Conservation (phyloP, 2,329 filamentous ascomycete genomes). For the Neopestalotiopsis rosae region DNA sequence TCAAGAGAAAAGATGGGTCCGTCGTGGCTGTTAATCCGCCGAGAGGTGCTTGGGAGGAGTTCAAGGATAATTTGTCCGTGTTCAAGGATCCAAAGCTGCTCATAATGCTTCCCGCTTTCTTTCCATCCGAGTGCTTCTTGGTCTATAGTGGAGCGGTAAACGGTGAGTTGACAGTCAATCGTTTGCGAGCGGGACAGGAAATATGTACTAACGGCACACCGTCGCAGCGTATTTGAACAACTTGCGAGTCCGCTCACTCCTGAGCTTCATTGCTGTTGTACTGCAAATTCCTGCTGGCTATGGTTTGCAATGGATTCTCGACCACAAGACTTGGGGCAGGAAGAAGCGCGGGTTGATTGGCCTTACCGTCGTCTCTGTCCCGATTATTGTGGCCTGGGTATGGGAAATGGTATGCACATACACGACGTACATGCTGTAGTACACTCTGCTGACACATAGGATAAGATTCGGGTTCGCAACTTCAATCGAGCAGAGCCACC, state of each 20-base stretch:
- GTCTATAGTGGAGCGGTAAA: conserved; percentile 41
- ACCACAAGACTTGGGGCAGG: conserved; percentile 18
- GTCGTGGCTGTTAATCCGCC: conserved; percentile 32
- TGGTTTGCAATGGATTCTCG: conserved; percentile 28
- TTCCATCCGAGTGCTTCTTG: conserved; percentile 36
- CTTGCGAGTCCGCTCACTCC: conserved; percentile 23
- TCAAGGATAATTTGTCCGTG: conserved; percentile 32
- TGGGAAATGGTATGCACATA: conserved; percentile 31
- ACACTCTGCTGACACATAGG: background rate
- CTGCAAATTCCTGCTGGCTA: conserved; percentile 36
- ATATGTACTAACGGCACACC: background rate
- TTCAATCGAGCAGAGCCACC: conserved; percentile 29
- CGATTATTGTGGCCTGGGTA: conserved; percentile 34
- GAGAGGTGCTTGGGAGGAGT: conserved; percentile 31
- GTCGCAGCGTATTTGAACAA: conserved; percentile 17
- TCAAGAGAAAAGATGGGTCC: conserved; percentile 34
- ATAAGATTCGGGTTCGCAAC: conserved; percentile 18
- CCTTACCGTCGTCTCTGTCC: conserved; percentile 28
- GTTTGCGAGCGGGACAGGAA: background rate
- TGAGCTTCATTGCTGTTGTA: conserved; percentile 37
- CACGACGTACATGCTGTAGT: background rate
- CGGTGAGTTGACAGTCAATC: background rate
- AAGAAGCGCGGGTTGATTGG: conserved; percentile 27
- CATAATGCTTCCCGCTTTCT: conserved; percentile 31
- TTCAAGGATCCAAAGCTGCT: conserved; percentile 30